Conservation (phyloP, 768 basidiomycete genomes). For the Coprinopsis marcescibilis region DNA sequence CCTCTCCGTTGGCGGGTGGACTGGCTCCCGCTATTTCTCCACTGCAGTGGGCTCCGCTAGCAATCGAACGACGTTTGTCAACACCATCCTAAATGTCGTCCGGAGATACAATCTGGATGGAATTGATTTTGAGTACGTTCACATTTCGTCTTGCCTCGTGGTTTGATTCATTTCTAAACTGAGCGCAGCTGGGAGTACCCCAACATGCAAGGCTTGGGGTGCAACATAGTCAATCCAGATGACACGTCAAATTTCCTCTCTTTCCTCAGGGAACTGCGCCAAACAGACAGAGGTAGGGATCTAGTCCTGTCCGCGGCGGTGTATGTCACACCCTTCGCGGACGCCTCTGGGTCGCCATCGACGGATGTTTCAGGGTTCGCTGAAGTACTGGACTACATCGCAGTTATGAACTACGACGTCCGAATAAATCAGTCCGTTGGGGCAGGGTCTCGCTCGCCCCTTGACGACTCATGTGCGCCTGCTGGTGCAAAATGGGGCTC, state of each 20-base stretch:
- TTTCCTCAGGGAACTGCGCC: conserved; percentile 69
- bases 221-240: conserved; percentile 54
- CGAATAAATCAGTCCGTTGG: conserved; percentile 47
- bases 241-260: conserved; percentile 78
- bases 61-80: conserved; percentile 56
- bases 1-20: conserved; percentile 65
- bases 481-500: conserved; percentile 60
- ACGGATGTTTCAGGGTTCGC: conserved; percentile 64
- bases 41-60: conserved; percentile 44
- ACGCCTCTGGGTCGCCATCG: conserved; percentile 47
- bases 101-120: conserved; percentile 48
- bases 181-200: conserved; percentile 81
- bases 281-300: conserved; percentile 43
- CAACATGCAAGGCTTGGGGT: conserved; percentile 55
- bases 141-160: not conserved
- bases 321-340: conserved; percentile 60
- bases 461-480: conserved; percentile 71
- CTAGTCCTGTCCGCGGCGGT: conserved; percentile 72
- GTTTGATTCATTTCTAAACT: conserved; percentile 8
- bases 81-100: conserved; percentile 45
- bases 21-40: conserved; percentile 59
- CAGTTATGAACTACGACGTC: conserved; percentile 68
- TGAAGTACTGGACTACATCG: conserved; percentile 67
- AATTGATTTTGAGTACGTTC: conserved; percentile 58
- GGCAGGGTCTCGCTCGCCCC: conserved; percentile 78